These are phyloP conservation scores for Lachnellula suecica DNA, from an alignment of 2,329 filamentous ascomycete genomes.

Conservation along the genomic window DNA sequence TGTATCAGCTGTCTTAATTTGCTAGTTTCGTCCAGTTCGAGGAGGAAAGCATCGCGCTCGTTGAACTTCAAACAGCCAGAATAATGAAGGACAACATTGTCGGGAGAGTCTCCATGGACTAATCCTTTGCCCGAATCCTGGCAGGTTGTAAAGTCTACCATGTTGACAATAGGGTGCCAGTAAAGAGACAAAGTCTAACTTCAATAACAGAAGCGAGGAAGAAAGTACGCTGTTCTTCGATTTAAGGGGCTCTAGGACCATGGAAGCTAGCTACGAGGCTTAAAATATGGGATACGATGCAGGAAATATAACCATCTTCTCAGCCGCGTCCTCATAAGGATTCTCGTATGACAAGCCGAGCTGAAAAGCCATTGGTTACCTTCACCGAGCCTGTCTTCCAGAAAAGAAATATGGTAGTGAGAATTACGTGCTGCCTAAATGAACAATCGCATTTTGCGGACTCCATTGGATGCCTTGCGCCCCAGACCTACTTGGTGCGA, in stretches of 20 bases:
- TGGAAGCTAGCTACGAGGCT: not conserved
- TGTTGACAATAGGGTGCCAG: not conserved
- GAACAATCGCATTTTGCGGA: not conserved
- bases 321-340: not conserved
- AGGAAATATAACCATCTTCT: not conserved
- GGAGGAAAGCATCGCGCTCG: not conserved
- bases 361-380: not conserved
- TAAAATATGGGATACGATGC: not conserved
- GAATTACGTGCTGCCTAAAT: not conserved
- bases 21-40: not conserved
- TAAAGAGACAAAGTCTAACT: not conserved
- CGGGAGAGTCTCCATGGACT: conserved; percentile 1
- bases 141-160: conserved; percentile 1
- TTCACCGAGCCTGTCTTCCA: not conserved
- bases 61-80: conserved; percentile 2
- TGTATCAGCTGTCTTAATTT: not conserved
- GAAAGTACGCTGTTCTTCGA: not conserved
- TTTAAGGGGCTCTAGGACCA: not conserved
- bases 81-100: conserved; percentile 3
- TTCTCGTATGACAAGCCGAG: not conserved
- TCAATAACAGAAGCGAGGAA: not conserved
- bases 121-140: not conserved
- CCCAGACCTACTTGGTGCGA: not conserved
- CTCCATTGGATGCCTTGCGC: not conserved
- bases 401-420: not conserved